phyloP scores from a whole-genome alignment of 345 rosid species.

The Xanthoceras sorbifolium region DNA sequence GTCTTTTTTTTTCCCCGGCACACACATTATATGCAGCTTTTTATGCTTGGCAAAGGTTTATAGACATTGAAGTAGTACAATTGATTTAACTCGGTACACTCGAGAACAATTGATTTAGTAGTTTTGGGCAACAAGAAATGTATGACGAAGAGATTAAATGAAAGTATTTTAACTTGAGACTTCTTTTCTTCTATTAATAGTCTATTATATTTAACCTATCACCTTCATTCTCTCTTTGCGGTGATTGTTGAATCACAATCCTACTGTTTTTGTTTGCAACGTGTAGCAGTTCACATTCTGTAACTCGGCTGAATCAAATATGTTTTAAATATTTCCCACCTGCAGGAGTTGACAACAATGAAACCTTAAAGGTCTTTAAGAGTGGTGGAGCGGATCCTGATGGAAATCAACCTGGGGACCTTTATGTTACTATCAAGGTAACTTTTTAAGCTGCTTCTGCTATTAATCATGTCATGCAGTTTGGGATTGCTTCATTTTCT shows the following conservation, averaged over 20 bases:
- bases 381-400: constrained; percentile 98
- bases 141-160: background rate
- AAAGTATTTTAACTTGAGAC: background rate
- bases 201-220: background rate
- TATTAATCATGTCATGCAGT: background rate
- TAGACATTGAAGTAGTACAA: background rate
- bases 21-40: background rate
- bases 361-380: constrained; percentile 69
- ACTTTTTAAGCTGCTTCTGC: constrained; percentile 16
- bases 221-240: too few relatives aligned
- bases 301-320: background rate
- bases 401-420: constrained; percentile 93
- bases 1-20: too few relatives aligned
- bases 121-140: background rate
- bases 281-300: background rate
- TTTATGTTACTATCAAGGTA: constrained; percentile 79
- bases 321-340: constrained; percentile 8
- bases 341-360: constrained; percentile 83
- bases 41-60: background rate
- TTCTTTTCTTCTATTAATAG: background rate
- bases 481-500: background rate
- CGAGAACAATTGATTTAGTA: too few relatives aligned
- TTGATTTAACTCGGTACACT: background rate
- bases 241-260: background rate
- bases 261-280: background rate